Conservation (phyloP, 306 rosid genomes). For the Lupinus albus region DNA sequence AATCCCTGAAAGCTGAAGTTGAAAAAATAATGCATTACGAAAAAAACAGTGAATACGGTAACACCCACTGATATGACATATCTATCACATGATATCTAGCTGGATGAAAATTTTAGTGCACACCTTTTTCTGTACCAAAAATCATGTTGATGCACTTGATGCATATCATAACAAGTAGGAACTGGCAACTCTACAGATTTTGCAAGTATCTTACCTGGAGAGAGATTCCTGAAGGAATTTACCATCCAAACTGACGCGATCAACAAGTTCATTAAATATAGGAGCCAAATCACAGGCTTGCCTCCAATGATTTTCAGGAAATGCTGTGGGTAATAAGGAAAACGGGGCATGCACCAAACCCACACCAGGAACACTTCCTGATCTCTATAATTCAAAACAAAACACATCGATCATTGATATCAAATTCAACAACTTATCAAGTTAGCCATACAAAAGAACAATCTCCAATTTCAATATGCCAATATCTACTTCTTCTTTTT, state of each 20-base stretch:
- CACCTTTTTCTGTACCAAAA: background rate
- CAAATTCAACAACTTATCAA: constrained; percentile 33
- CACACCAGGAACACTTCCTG: constrained; percentile 83
- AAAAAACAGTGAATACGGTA: background rate
- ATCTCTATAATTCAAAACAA: constrained; percentile 50
- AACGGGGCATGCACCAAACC: constrained; percentile 84
- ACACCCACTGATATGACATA: background rate
- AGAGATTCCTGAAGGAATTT: constrained; percentile 80
- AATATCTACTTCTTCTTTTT: background rate
- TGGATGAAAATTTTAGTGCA: background rate
- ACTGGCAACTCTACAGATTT: background rate
- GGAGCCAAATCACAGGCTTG: constrained; percentile 82
- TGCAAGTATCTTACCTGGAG: constrained; percentile 53
- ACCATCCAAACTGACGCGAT: constrained; percentile 86
- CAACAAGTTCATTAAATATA: constrained; percentile 78
- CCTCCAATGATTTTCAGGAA: constrained; percentile 70
- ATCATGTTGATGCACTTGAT: background rate
- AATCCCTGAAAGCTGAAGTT: background rate
- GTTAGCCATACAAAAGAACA: constrained; percentile 8
- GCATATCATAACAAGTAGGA: background rate
- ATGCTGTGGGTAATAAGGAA: constrained; percentile 70
- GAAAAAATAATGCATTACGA: background rate
- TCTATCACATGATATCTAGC: too few relatives aligned
- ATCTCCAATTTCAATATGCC: too few relatives aligned
- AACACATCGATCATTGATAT: constrained; percentile 14